Conservation (phyloP, 805 yeast genomes). For the Ascoidea rubescens region DNA sequence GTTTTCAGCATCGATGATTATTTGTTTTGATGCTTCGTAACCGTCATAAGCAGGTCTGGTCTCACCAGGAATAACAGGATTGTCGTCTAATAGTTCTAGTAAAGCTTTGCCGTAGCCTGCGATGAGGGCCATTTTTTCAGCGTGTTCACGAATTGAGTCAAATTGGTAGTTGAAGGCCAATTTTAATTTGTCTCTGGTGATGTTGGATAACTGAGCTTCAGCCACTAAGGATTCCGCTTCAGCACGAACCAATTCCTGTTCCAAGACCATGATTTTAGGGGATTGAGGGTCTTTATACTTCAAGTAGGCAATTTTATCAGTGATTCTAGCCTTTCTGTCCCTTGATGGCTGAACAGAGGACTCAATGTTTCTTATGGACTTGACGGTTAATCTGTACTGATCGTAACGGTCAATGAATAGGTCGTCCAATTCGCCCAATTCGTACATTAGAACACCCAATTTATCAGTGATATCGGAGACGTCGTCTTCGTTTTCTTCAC, state of each 20-base stretch:
- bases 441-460: slow-evolving; percentile 70
- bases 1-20: slow-evolving; percentile 73
- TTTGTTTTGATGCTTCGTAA: slow-evolving; percentile 78
- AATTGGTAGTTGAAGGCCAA: slow-evolving; percentile 76
- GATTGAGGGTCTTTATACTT: slow-evolving; percentile 80
- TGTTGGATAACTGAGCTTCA: slow-evolving; percentile 81
- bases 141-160: slow-evolving; percentile 73
- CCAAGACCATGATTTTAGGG: slow-evolving; percentile 63
- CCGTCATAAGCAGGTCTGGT: slow-evolving; percentile 85
- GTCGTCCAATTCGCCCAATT: slow-evolving; percentile 77
- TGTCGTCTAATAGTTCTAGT: slow-evolving; percentile 68
- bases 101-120: slow-evolving; percentile 86
- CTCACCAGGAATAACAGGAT: slow-evolving; percentile 86
- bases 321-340: slow-evolving; percentile 74
- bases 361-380: slow-evolving; percentile 73
- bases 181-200: slow-evolving; percentile 77
- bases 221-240: slow-evolving; percentile 88
- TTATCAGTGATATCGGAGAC: slow-evolving; percentile 80
- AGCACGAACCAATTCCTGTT: slow-evolving; percentile 82
- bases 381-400: slow-evolving; percentile 72
- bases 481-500: slow-evolving; percentile 76
- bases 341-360: slow-evolving; percentile 80
- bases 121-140: slow-evolving; percentile 75
- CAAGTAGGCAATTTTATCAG: slow-evolving; percentile 73
- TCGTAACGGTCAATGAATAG: slow-evolving; percentile 79